phyloP scores from a whole-genome alignment of 2,329 filamentous ascomycete species.

The Fusarium drepaniforme region DNA sequence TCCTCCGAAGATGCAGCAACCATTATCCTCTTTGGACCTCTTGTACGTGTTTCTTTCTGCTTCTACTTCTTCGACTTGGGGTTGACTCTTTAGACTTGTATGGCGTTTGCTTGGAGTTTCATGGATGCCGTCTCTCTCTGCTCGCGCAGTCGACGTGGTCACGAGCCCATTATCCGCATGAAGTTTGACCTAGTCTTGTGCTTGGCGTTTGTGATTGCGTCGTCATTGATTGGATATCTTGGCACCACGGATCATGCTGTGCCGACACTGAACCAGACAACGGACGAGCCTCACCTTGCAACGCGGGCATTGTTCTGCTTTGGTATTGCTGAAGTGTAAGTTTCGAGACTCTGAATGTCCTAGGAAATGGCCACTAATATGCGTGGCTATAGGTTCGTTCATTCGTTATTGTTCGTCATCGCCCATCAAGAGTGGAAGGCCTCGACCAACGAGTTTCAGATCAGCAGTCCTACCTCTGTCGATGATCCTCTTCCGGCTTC shows the following conservation, averaged over 20 bases:
- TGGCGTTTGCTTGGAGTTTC: conserved; percentile 18
- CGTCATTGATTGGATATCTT: conserved; percentile 8
- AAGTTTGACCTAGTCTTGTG: conserved; percentile 3
- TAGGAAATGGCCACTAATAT: background rate
- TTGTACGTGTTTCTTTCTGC: conserved; percentile 4
- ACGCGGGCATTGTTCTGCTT: conserved; percentile 24
- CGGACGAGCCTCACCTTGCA: conserved; percentile 25
- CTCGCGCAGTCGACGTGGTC: background rate
- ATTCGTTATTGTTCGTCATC: conserved; percentile 12
- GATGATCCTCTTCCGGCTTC: background rate
- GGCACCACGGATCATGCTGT: conserved; percentile 4
- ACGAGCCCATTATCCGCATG: conserved; percentile 2
- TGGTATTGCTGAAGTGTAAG: conserved; percentile 25
- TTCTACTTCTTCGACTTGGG: background rate
- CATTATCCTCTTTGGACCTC: conserved; percentile 12
- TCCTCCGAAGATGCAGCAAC: background rate
- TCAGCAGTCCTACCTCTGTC: background rate
- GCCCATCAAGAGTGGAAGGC: conserved; percentile 18
- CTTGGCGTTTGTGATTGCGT: conserved; percentile 1
- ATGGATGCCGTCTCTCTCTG: conserved; percentile 15
- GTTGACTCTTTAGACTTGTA: background rate
- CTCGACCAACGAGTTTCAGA: background rate
- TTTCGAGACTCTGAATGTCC: background rate
- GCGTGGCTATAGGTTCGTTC: background rate
- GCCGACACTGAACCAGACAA: conserved; percentile 8